Evolutionary conservation across 2,329 filamentous ascomycete genomes (phyloP), one percentile per base, ranked within the genome.

Genomic region (Ophiostoma ips): DNA sequence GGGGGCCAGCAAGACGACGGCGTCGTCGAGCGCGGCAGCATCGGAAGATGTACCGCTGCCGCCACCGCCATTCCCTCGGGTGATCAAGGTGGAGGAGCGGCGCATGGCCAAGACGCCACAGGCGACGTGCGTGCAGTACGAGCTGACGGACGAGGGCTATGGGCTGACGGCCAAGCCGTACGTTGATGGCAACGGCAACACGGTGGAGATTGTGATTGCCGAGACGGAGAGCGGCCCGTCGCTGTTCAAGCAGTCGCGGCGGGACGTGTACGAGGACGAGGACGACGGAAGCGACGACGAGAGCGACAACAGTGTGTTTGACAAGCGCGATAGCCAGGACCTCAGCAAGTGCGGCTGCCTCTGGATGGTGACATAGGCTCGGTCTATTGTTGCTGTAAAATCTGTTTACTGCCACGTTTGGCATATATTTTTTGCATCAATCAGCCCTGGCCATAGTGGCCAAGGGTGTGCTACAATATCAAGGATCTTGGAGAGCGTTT

Each of bases 51-150:
- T 12, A n/a, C 33, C 19, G 3, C 46, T 33, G 9, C 11, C 9
- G 15, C 46, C 46, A 13, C 62, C 66, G 0, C 57, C 63, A 0
- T 79, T 76, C 51, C 75, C 76, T 2, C 68, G 68, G 21, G 68
- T 74, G 9, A 63, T 79, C 52, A 78, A 78, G 58, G 63, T 79
- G 38, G 64, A 74, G 48, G 76, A 79, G 59, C 69, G 72, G 13
- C 74, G 75, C 15, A 60, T 70, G 16, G 52, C 61, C 9, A 57
- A 62, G 15, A 58, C 64, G 2, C 58, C 62, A 1, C 55, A 62
- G 13, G 67, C 74, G 0, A 66, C 58, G 30, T 79, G 75, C 52
- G 66, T 66, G 5, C 72, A 77, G 55, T 68, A 73, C 30, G 60
- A 68, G 52, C 68, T 79, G 11, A 56, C 61, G 15, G 58, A 62